Percentiles rank a stretch among this genome's conserved stretches.
Evolutionary conservation across 306 rosid genomes (phyloP).

Genomic region (Luffa acutangula): DNA sequence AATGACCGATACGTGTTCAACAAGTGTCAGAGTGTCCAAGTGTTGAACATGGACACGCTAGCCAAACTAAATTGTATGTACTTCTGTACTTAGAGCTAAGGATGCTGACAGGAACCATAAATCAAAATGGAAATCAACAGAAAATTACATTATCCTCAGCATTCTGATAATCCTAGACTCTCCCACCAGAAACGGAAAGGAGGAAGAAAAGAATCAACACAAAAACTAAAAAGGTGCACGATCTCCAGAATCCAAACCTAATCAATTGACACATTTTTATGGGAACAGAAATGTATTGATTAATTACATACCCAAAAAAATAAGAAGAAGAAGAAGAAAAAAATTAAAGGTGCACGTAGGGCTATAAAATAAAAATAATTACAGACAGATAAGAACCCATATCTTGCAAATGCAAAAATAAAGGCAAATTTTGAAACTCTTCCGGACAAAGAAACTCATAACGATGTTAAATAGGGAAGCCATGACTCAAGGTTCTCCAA

Average conservation of each 20-base stretch:
- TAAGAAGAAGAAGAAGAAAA: too few relatives aligned
- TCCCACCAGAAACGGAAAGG: not conserved
- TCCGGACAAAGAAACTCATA: not conserved
- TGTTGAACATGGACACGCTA: too few relatives aligned
- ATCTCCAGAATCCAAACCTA: not conserved
- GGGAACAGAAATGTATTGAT: not conserved
- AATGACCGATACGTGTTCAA: too few relatives aligned
- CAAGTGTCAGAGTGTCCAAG: too few relatives aligned
- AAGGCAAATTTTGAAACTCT: not conserved
- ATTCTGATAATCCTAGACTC: not conserved
- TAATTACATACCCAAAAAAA: too few relatives aligned
- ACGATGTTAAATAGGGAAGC: not conserved
- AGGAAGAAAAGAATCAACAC: not conserved
- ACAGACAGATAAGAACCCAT: not conserved
- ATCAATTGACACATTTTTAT: not conserved
- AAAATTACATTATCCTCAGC: not conserved
- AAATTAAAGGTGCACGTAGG: not conserved
- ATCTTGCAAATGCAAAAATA: not conserved
- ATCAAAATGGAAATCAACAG: not conserved
- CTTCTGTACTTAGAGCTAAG: not conserved
- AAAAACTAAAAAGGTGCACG: not conserved
- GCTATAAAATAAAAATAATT: not conserved
- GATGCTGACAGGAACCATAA: not conserved
- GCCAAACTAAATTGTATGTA: too few relatives aligned
- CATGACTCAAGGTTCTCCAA: not conserved